A percentile compares a stretch with the other conserved stretches of the same genome.
These are phyloP conservation scores for Lichtheimia hyalospora DNA, from an alignment of 371 early-diverging fungal genomes.

Conservation along the genomic window DNA sequence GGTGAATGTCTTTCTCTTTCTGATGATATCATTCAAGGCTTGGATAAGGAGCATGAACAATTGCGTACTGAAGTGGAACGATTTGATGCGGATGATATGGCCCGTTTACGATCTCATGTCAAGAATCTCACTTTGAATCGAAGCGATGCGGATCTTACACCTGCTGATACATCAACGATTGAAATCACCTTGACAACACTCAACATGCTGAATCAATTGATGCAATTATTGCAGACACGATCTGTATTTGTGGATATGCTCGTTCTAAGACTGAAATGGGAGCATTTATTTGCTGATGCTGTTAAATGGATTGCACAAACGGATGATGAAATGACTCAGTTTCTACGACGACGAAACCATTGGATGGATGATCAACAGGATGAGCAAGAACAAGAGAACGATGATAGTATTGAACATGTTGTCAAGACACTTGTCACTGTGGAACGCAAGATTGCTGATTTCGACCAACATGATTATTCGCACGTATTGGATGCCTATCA, in stretches of 20 bases:
- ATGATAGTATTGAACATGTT: constrained; percentile 26
- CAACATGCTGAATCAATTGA: constrained; percentile 38
- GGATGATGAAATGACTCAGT: constrained; percentile 33
- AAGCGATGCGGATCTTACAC: constrained; percentile 35
- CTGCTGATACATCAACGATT: constrained; percentile 58
- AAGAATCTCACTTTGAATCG: constrained; percentile 35
- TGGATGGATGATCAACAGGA: constrained; percentile 29
- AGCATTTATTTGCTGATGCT: constrained; percentile 40
- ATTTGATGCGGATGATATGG: constrained; percentile 46
- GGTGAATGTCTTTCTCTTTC: constrained; percentile 22
- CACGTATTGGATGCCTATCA: constrained; percentile 43
- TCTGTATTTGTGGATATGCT: constrained; percentile 31
- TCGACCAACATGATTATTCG: constrained; percentile 37
- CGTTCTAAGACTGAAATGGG: constrained; percentile 47
- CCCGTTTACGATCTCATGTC: constrained; percentile 49
- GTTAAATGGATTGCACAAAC: constrained; percentile 39
- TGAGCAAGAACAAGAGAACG: no score
- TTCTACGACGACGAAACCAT: constrained; percentile 33
- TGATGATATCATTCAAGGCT: constrained; percentile 15
- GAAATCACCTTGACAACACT: constrained; percentile 51
- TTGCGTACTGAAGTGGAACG: constrained; percentile 32
- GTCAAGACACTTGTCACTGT: constrained; percentile 32
- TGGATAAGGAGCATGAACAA: constrained; percentile 33
- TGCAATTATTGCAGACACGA: constrained; percentile 28
- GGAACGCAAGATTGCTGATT: constrained; percentile 41